Evolutionary conservation across 176 grass and related monocot species (phyloP), one percentile per base, ranked within the genome.

Genomic region (Alopecurus myosuroides): DNA sequence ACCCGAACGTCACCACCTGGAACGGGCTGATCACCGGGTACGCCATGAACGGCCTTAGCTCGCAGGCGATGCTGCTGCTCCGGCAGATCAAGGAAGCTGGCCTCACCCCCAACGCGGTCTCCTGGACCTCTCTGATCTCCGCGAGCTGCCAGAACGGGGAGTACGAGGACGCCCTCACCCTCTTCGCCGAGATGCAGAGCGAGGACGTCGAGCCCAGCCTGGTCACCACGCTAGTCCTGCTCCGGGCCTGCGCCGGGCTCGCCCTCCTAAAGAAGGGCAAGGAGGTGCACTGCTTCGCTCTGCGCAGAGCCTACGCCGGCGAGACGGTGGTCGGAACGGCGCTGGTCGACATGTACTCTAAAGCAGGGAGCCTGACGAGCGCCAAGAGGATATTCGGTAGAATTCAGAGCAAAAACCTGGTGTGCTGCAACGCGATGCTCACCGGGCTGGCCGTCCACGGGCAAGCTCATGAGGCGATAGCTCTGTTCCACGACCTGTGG

Each of bases 1-100:
- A 89, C 68, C 91, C 94, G 5, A 83, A 97, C 90, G 52, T 94
- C 56, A 84, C 92, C 85, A 94, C 92, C 79, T 97, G 94, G 94
- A 97, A 97, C 69, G 85, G 89, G 17, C 85, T 97, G 65, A 94
- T 94, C 85, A 90, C 90, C 7, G 94, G 92, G 10, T 97, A 92
- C 42, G 71, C 94, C 7, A 87, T 87, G 50, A 85, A 87, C 34
- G 86, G 94, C 18, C 62, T 62, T 60, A 90, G 85, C 84, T 92
- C 65, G 7, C 94, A 97, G 62, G 94, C 87, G 1, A 60, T 88
- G 80, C 77, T 88, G 76, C 69, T 97, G 41, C 89, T 94, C 81
- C 89, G 85, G 70, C 87, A 88, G 80, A 82, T 97, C 76, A 94
- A 92, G 80, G 45, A 86, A 31, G 81, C 86, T 13, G 87, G 94